Evolutionary conservation across 1,139 yeast genomes (phyloP).

Genomic region (Arxiozyma slooffiae): DNA sequence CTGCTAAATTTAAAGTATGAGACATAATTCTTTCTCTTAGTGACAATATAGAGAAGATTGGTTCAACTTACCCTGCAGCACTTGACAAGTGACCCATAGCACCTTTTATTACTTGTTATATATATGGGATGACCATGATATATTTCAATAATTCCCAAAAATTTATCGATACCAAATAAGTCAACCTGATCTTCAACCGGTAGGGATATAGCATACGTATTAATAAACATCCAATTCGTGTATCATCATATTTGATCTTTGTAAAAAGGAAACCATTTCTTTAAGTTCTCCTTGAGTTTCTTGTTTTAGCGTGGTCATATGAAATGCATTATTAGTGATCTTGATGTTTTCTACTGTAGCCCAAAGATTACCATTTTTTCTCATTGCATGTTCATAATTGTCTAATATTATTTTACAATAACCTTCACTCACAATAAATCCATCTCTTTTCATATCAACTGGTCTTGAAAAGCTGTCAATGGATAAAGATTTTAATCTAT

Average conservation of each 20-base stretch:
- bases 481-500: slow-evolving; percentile 75
- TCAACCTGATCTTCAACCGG: slow-evolving; percentile 84
- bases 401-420: slow-evolving; percentile 74
- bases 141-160: slow-evolving; percentile 18
- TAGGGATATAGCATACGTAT: slow-evolving; percentile 97
- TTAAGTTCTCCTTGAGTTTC: slow-evolving; percentile 77
- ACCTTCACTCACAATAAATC: slow-evolving; percentile 93
- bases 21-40: slow-evolving; percentile 52
- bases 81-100: slow-evolving; percentile 91
- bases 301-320: slow-evolving; percentile 82
- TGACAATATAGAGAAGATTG: slow-evolving; percentile 68
- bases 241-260: slow-evolving; percentile 38
- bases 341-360: slow-evolving; percentile 87
- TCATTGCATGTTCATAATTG: slow-evolving; percentile 61
- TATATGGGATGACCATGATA: slow-evolving; percentile 31
- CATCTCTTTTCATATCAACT: slow-evolving; percentile 66
- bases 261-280: slow-evolving; percentile 72
- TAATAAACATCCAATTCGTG: slow-evolving; percentile 59
- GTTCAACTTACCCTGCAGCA: slow-evolving; percentile 93
- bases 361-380: slow-evolving; percentile 56
- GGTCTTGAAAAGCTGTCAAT: slow-evolving; percentile 69
- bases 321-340: slow-evolving; percentile 81
- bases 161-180: slow-evolving; percentile 56
- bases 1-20: slow-evolving; percentile 65
- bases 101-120: slow-evolving; percentile 80